These are phyloP conservation scores for Hirschioporus abietinus DNA, from an alignment of 768 basidiomycete genomes.

Conservation along the genomic window DNA sequence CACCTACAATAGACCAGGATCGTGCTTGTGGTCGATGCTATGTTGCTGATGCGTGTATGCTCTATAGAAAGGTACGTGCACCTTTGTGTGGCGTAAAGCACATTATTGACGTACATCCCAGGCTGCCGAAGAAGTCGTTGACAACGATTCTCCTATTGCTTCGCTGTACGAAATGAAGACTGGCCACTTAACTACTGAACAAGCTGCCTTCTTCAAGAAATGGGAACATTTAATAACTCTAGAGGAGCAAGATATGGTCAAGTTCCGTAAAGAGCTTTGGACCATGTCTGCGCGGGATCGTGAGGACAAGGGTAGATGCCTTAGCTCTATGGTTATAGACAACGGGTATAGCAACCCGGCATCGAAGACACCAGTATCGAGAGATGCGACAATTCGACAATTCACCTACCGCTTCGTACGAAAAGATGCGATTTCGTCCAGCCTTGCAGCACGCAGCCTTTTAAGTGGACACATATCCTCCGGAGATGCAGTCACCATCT, in stretches of 20 bases:
- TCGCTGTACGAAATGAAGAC: conserved; percentile 77
- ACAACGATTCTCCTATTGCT: conserved; percentile 41
- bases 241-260: conserved; percentile 82
- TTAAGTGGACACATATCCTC: conserved; percentile 73
- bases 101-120: conserved; percentile 22
- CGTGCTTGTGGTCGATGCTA: conserved; percentile 78
- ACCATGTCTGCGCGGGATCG: conserved; percentile 78
- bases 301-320: conserved; percentile 79
- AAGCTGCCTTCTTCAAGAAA: conserved; percentile 75
- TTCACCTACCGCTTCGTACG: conserved; percentile 73
- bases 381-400: conserved; percentile 61
- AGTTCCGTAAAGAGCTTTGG: conserved; percentile 92
- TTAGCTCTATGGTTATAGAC: conserved; percentile 72
- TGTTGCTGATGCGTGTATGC: conserved; percentile 81
- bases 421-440: conserved; percentile 12
- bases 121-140: conserved; percentile 65
- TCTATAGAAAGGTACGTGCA: conserved; percentile 74
- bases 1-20: conserved; percentile 81
- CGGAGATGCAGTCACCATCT: conserved; percentile 83
- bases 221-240: conserved; percentile 85
- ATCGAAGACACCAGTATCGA: conserved; percentile 11
- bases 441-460: conserved; percentile 32
- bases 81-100: background rate
- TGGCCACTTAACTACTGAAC: conserved; percentile 62
- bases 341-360: conserved; percentile 27